Base-by-base conservation (phyloP, 139 green algal species). In the Eudorina sp. region DNA sequence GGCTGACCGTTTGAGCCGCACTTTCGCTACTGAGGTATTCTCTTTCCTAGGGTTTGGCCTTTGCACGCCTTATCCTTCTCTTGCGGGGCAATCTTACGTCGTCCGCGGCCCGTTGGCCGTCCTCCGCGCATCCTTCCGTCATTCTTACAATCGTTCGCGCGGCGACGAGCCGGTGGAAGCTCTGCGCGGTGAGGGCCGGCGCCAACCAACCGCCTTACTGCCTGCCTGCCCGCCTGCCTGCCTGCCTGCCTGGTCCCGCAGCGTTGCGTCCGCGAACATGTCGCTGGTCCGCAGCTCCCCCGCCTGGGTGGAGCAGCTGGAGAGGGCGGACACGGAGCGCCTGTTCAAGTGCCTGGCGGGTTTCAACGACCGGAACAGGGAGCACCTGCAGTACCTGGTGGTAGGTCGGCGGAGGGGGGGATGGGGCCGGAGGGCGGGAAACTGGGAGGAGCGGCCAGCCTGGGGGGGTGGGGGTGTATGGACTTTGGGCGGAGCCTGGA, bases 371-470 rank as follows among this genome's bases (percentile, higher is more conserved):
- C 64, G 45, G 18, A 53, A 51, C 31, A n/a, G 53, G n/a, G 62
- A 66, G 34, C 81, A 87, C 43, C 60, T 87, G 81, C 40, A 66
- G 31, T 87, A 77, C 66, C 46, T 87, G n/a, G 62, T 78, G 81
- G 81, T 87, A 38, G 34, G 76, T 36, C 3, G 51, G 27, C 27
- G 25, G 46, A 48, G 48, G 31, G 51, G 1, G 7, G 45, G 45
- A 29, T 3, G 23, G 25, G 40, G 31, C 4, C 53, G 29, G 11
- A 46, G 13, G 36, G 21, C 16, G 19, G 55, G 5, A 8, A n/a
- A 21, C 19, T 14, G 13, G 11, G 25, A 48, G 40, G 53, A 29
- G 18, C 25, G 11, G 23, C 5, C 11, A 13, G 14, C 29, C 23
- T 43, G 55, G 41, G 31, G 1, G 1, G 36, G 0, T 21, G 34